phyloP scores from a whole-genome alignment of 2,329 filamentous ascomycete species.

The Cercospora brassicicola region DNA sequence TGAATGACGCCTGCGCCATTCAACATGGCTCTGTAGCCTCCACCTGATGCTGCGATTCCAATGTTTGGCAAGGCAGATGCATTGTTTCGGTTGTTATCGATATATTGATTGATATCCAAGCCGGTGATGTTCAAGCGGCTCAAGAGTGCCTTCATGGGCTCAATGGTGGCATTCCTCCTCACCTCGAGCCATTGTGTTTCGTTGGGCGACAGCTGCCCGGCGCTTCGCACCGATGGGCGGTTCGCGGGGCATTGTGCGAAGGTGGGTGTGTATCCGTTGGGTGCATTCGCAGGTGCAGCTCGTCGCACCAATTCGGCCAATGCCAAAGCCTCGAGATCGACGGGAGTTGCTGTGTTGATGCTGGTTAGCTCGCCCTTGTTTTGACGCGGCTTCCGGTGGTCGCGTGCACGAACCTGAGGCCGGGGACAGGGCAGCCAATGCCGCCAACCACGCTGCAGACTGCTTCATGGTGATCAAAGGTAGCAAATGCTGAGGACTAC shows the following conservation, averaged over 20 bases:
- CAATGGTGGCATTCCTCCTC: constrained; percentile 70
- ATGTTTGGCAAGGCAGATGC: constrained; percentile 64
- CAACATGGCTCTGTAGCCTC: constrained; percentile 82
- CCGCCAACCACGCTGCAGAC: background rate
- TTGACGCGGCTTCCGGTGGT: background rate
- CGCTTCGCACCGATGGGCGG: constrained; percentile 68
- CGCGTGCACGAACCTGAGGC: constrained; percentile 1
- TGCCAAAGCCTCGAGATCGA: background rate
- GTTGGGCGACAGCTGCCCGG: constrained; percentile 61
- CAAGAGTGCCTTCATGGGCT: constrained; percentile 74
- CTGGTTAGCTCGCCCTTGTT: background rate
- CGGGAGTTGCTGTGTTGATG: background rate
- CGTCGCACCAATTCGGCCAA: constrained; percentile 17
- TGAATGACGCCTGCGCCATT: constrained; percentile 77
- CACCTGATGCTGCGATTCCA: constrained; percentile 75
- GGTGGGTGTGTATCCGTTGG: constrained; percentile 71
- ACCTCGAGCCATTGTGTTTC: constrained; percentile 73
- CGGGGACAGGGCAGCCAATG: background rate
- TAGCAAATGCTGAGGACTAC: background rate
- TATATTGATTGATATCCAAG: constrained; percentile 74
- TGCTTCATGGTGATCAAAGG: background rate
- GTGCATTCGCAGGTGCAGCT: constrained; percentile 52
- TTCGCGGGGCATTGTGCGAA: constrained; percentile 66
- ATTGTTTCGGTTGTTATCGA: constrained; percentile 61
- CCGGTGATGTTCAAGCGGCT: constrained; percentile 69